phyloP scores from a whole-genome alignment of 495 filamentous ascomycete genomes.

The Hypomontagnella monticulosa region DNA sequence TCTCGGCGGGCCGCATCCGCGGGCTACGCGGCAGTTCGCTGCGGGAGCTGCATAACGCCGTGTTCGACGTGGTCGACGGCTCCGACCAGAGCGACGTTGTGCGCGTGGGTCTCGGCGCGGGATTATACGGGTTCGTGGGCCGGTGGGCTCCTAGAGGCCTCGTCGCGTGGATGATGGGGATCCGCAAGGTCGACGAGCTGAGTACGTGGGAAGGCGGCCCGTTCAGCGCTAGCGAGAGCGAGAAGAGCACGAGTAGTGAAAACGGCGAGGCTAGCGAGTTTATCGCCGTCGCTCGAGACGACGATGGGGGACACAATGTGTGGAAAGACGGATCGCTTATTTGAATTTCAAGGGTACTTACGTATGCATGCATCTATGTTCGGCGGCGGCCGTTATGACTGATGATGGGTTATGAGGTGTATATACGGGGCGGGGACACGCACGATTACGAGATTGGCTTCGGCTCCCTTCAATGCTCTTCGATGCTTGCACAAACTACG shows the following conservation, averaged over 20 bases:
- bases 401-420: constrained; percentile 30
- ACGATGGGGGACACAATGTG: constrained; percentile 49
- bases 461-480: neutral
- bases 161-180: constrained; percentile 90
- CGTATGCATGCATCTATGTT: neutral
- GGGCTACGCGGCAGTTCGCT: constrained; percentile 71
- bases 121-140: constrained; percentile 86
- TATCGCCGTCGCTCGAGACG: constrained; percentile 51
- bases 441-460: neutral
- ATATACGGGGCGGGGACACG: constrained; percentile 11
- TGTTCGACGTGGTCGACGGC: constrained; percentile 82
- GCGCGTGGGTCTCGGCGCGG: constrained; percentile 82
- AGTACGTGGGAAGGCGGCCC: constrained; percentile 50
- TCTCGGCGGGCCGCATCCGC: constrained; percentile 54
- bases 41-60: constrained; percentile 79
- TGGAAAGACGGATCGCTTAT: constrained; percentile 44
- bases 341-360: too few species aligned
- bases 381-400: constrained; percentile 20
- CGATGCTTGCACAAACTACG: neutral
- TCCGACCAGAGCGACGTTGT: constrained; percentile 61
- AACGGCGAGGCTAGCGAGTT: constrained; percentile 48
- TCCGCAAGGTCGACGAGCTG: constrained; percentile 63
- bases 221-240: constrained; percentile 29
- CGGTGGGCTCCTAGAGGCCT: constrained; percentile 80
- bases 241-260: constrained; percentile 38